Evolutionary conservation across 805 yeast species (phyloP), one percentile per base, ranked within the genome.

Genomic region (Nakazawaea anatomiae): DNA sequence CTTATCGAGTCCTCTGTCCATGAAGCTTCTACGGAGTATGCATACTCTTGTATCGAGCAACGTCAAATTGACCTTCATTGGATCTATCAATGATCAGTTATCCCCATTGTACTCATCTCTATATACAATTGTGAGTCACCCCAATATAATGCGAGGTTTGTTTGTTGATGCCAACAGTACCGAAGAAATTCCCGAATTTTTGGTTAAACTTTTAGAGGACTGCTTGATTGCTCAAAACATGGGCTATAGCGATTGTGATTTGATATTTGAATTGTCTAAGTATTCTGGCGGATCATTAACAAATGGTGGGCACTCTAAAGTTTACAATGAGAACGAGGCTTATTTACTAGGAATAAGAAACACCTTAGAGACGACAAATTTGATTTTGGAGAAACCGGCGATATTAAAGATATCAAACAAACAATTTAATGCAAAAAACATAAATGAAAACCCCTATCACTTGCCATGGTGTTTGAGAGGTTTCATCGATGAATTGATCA

Each of bases 401-500:
- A 43, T 53, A 25, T 85, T 80, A 60, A 75, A 75, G 42, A 69
- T 80, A 30, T 80, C 51, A 40, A 53, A 57, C n/a, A 52, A 51
- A 12, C 54, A 47, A 4, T 47, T 60, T 36, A 62, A 65, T 45
- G 58, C 63, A 4, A 60, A 87, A 14, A 80, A 82, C 54, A 67
- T 84, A 39, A 86, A 85, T 8, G 73, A 79, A 38, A 92, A 92
- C 62, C 96, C 96, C 0, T 92, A 82, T 59, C 83, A 88, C 54
- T 68, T 92, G 43, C 99, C 99, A 0, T 92, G 97, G 97, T 86
- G 95, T 57, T 74, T 92, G 68, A 71, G 97, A 44, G 96, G 97
- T 0, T 72, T 92, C 50, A 60, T 90, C n/a, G 83, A 81, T 53
- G 95, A 83, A 49, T 74, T 57, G 63, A 63, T 52, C 74, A 75